Evolutionary conservation across 805 yeast genomes (phyloP).

Genomic region (Pichia sporocuriosa): DNA sequence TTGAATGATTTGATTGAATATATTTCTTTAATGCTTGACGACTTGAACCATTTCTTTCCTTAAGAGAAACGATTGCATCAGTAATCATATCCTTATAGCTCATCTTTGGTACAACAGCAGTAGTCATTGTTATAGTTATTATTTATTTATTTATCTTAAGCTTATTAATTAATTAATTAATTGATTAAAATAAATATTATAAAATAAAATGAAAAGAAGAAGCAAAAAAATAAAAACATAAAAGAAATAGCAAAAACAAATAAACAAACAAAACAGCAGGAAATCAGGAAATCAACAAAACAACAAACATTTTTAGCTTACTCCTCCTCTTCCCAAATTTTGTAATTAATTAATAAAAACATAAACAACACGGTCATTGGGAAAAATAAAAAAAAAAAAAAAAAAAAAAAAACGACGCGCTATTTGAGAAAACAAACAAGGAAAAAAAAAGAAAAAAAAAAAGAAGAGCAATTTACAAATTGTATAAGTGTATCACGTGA

Average conservation of each 20-base stretch:
- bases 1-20: slow-evolving; percentile 54
- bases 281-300: not conserved
- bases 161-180: too few relatives aligned
- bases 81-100: slow-evolving; percentile 55
- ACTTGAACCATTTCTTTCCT: slow-evolving; percentile 77
- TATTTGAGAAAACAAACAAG: too few relatives aligned
- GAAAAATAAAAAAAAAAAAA: too few relatives aligned
- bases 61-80: slow-evolving; percentile 62
- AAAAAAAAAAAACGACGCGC: too few relatives aligned
- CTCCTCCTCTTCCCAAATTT: not conserved
- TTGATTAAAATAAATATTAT: too few relatives aligned
- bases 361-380: too few relatives aligned
- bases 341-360: too few relatives aligned
- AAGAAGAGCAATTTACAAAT: too few relatives aligned
- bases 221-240: not conserved
- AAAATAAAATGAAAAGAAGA: too few relatives aligned
- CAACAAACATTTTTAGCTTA: not conserved
- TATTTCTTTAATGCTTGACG: slow-evolving; percentile 87
- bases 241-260: not conserved
- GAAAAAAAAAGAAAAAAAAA: too few relatives aligned
- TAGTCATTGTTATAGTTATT: not conserved
- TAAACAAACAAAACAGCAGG: not conserved
- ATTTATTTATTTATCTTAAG: too few relatives aligned
- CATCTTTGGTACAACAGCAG: slow-evolving; percentile 23
- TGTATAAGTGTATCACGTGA: too few relatives aligned